phyloP scores from a whole-genome alignment of 805 yeast species.

The Kluyveromyces aestuarii region DNA sequence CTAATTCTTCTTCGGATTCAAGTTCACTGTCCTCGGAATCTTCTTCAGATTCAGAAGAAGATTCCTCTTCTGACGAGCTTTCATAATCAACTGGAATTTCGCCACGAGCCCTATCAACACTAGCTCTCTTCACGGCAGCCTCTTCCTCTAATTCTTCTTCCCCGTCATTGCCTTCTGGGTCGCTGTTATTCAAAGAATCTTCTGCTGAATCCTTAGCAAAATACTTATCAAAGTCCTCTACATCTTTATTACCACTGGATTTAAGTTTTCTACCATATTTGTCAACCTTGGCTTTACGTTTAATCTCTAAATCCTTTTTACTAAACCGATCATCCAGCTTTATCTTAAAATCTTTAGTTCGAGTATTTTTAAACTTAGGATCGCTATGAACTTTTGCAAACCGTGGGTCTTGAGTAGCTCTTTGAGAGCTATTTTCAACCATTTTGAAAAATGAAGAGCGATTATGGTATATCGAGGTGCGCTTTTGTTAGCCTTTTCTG shows the following conservation, averaged over 20 bases:
- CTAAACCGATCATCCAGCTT: constrained; percentile 83
- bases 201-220: constrained; percentile 43
- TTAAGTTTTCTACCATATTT: constrained; percentile 74
- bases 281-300: constrained; percentile 58
- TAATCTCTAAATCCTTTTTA: constrained; percentile 49
- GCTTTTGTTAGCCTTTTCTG: not conserved
- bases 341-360: constrained; percentile 57
- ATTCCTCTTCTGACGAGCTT: constrained; percentile 35
- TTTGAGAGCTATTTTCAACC: constrained; percentile 14
- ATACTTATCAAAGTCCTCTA: constrained; percentile 52
- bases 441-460: constrained; percentile 3
- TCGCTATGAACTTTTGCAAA: constrained; percentile 74
- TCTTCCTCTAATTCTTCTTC: constrained; percentile 12
- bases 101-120: constrained; percentile 60
- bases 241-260: constrained; percentile 30
- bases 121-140: not conserved
- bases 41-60: constrained; percentile 38
- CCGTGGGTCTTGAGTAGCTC: constrained; percentile 58
- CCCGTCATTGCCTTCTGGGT: constrained; percentile 11
- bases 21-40: constrained; percentile 35
- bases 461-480: too few species aligned
- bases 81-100: constrained; percentile 39
- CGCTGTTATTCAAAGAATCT: constrained; percentile 8
- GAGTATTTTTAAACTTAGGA: constrained; percentile 79
- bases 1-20: constrained; percentile 43